Conservation (phyloP, 768 basidiomycete species). For the Psilocybe cubensis region DNA sequence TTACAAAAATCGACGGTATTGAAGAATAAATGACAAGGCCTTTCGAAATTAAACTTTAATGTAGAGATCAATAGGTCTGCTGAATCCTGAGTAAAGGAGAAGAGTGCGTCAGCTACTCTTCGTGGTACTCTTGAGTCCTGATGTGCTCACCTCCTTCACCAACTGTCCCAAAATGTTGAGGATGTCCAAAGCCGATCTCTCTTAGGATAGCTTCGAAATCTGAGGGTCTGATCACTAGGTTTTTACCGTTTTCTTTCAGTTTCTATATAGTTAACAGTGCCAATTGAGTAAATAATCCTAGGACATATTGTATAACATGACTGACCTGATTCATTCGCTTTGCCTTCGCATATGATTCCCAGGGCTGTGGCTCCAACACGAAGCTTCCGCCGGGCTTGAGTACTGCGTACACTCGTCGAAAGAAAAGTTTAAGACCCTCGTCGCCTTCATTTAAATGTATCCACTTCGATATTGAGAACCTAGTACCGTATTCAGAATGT, state of each 20-base stretch:
- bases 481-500: conserved; percentile 28
- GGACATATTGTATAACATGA: background rate
- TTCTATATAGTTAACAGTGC: conserved; percentile 23
- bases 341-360: conserved; percentile 84
- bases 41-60: conserved; percentile 39
- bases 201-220: conserved; percentile 60
- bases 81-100: conserved; percentile 49
- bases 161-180: conserved; percentile 49
- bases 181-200: conserved; percentile 64
- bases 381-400: conserved; percentile 70
- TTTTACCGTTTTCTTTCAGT: conserved; percentile 63
- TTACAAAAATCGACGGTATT: too few species aligned
- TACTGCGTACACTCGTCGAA: conserved; percentile 57
- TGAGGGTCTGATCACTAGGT: conserved; percentile 61
- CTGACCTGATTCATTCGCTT: conserved; percentile 65
- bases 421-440: conserved; percentile 69
- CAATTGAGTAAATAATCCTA: background rate
- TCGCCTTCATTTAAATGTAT: conserved; percentile 87
- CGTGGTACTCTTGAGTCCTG: background rate
- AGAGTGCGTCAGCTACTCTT: background rate
- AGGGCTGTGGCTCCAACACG: conserved; percentile 82
- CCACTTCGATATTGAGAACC: conserved; percentile 91
- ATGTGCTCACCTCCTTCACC: conserved; percentile 66
- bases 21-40: too few species aligned
- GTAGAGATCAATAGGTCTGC: conserved; percentile 67